Evolutionary conservation across 768 basidiomycete species (phyloP), one percentile per base, ranked within the genome.

Genomic region (Trametes elegans): DNA sequence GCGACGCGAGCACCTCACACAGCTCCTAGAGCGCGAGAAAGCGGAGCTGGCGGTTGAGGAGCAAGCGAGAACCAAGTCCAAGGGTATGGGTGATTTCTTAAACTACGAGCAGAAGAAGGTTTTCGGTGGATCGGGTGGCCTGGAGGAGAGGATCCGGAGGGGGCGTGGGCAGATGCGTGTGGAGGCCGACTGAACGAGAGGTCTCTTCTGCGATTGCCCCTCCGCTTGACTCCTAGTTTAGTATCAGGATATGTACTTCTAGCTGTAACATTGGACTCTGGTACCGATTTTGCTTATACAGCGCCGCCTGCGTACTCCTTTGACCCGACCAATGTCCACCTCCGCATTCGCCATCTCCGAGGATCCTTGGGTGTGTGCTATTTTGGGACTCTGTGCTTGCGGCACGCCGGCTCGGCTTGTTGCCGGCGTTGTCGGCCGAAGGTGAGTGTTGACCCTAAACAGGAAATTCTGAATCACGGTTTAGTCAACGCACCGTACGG

Each of bases 101-200:
- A 86, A 82, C 50, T 77, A 85, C 19, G 93, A 95, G 67, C 84
- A 87, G 75, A 92, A 89, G 76, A 85, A 80, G 61, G 88, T 93
- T 8, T 91, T 91, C 70, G 85, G 90, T 41, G 90, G 88, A 23
- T 69, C 73, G 7, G 88, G 89, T 35, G 88, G 86, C 14, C 71
- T 93, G 26, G 91, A 90, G 68, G 90, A 93, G 34, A 76, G 90
- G 54, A 84, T 93, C 42, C 78, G 73, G 64, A 77, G 92, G 62
- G 87, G 88, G 36, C 76, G 85, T 31, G 84, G 84, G 24, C 86
- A 83, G 6, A 70, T 93, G 70, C 84, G 90, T 29, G 78, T 80
- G 49, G 85, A 85, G 58, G 78, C 76, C 3, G 84, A 85, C 52
- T 85, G 59, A n/a, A n/a, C n/a, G n/a, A n/a, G n/a, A 70, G 68